phyloP scores from a whole-genome alignment of 768 basidiomycete genomes.

The Rhizopogon vulgaris region DNA sequence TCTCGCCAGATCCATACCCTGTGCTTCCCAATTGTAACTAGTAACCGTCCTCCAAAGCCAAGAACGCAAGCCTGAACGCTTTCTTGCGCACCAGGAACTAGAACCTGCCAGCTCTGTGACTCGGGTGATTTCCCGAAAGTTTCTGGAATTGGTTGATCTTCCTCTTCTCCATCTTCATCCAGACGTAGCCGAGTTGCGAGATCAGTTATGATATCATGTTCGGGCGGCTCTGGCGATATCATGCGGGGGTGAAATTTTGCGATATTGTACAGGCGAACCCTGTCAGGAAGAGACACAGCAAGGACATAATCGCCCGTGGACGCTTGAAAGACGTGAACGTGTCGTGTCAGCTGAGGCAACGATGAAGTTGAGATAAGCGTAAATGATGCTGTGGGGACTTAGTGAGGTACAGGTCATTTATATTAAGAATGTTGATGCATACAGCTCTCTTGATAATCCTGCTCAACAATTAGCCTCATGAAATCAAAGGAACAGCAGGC shows the following conservation, averaged over 20 bases:
- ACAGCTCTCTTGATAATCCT: slow-evolving; percentile 82
- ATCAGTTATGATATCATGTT: slow-evolving; percentile 14
- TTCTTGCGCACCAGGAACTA: slow-evolving; percentile 9
- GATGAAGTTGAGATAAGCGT: slow-evolving; percentile 48
- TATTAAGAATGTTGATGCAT: slow-evolving; percentile 19
- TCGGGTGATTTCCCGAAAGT: slow-evolving; percentile 13
- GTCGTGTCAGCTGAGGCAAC: slow-evolving; percentile 32
- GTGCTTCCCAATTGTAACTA: slow-evolving; percentile 18
- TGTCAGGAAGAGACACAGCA: slow-evolving; percentile 35
- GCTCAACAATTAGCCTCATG: slow-evolving; percentile 1
- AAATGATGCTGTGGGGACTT: slow-evolving; percentile 48
- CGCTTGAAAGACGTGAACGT: slow-evolving; percentile 38
- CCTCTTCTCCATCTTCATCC: slow-evolving; percentile 22
- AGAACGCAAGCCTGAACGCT: slow-evolving; percentile 37
- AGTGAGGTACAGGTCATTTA: slow-evolving; percentile 3
- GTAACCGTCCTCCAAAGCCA: slow-evolving; percentile 33
- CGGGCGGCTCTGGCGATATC: slow-evolving; percentile 22
- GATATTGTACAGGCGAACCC: slow-evolving; percentile 41
- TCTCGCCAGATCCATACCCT: slow-evolving; percentile 21
- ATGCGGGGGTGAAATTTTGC: slow-evolving; percentile 37
- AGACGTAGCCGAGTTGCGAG: slow-evolving; percentile 19
- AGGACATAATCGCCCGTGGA: slow-evolving; percentile 48
- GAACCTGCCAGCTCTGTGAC: slow-evolving; percentile 16
- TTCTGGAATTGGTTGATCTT: not conserved
- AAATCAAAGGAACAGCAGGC: not conserved